These are phyloP conservation scores for Globisporangium iwayamae DNA, from an alignment of 352 stramenopile genomes.

Conservation along the genomic window DNA sequence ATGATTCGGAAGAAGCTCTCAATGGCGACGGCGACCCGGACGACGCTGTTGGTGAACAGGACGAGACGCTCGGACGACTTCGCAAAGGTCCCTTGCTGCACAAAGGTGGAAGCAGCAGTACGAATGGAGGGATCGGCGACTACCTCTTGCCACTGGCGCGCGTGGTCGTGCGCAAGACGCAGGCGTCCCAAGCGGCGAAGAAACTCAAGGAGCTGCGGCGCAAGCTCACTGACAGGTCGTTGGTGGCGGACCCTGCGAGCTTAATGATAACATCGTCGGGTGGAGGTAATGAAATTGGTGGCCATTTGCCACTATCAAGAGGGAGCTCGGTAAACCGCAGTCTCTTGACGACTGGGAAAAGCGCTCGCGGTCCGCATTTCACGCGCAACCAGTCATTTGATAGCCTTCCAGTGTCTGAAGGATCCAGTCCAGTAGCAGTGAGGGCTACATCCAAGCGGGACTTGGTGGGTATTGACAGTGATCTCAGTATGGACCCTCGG, in stretches of 20 bases:
- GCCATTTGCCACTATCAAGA: background rate
- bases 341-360: conserved; percentile 6
- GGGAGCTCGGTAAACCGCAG: conserved; percentile 1
- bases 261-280: background rate
- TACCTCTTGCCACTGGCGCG: conserved; percentile 38
- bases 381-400: background rate
- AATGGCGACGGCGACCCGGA: conserved; percentile 1
- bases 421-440: background rate
- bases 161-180: conserved; percentile 40
- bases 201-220: conserved; percentile 40
- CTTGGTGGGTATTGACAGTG: background rate
- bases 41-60: conserved; percentile 8
- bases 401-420: background rate
- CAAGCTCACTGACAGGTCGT: conserved; percentile 12
- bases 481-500: conserved; percentile 11
- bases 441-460: background rate
- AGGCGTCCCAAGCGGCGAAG: conserved; percentile 35
- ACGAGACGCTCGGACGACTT: conserved; percentile 19
- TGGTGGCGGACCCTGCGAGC: background rate
- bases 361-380: background rate
- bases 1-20: background rate
- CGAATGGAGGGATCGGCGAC: conserved; percentile 8
- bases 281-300: background rate
- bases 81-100: conserved; percentile 11
- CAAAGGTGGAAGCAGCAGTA: conserved; percentile 13